phyloP scores from a whole-genome alignment of 164 flowering plant species.

The Annona cherimola region DNA sequence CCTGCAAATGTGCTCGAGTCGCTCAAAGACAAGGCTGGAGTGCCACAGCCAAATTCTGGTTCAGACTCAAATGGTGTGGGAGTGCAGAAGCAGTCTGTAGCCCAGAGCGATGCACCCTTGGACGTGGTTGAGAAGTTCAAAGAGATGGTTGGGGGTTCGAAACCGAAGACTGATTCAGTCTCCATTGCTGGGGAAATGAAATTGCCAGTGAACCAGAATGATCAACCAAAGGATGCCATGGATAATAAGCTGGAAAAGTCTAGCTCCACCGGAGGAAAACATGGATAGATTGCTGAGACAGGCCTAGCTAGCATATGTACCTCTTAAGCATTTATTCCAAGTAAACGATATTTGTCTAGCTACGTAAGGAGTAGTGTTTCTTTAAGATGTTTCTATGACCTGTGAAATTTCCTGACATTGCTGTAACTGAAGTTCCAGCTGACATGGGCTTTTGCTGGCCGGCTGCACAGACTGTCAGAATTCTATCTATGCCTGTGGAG shows the following conservation, averaged over 20 bases:
- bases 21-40: neutral
- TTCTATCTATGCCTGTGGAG: too few relatives aligned
- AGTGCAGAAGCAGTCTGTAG: neutral
- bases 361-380: neutral
- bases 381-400: too few relatives aligned
- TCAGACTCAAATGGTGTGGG: neutral
- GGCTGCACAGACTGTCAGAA: too few relatives aligned
- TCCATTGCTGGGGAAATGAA: slow-evolving; percentile 4
- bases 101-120: neutral
- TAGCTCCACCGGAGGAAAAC: neutral
- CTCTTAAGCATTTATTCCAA: slow-evolving; percentile 21
- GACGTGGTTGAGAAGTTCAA: slow-evolving; percentile 34
- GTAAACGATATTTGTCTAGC: neutral
- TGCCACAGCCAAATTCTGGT: neutral
- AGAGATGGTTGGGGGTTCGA: slow-evolving; percentile 27
- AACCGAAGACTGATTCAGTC: slow-evolving; percentile 12
- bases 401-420: too few relatives aligned
- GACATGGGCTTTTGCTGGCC: too few relatives aligned
- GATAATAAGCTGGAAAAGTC: slow-evolving; percentile 27
- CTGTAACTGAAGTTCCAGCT: too few relatives aligned
- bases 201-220: slow-evolving; percentile 6
- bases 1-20: neutral
- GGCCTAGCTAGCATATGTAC: neutral
- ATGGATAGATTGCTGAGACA: slow-evolving; percentile 4
- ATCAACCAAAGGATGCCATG: neutral